A percentile compares a stretch with the other conserved stretches of the same genome.
These are phyloP conservation scores for Pholiota conissans DNA, from an alignment of 768 basidiomycete species.

Conservation along the genomic window DNA sequence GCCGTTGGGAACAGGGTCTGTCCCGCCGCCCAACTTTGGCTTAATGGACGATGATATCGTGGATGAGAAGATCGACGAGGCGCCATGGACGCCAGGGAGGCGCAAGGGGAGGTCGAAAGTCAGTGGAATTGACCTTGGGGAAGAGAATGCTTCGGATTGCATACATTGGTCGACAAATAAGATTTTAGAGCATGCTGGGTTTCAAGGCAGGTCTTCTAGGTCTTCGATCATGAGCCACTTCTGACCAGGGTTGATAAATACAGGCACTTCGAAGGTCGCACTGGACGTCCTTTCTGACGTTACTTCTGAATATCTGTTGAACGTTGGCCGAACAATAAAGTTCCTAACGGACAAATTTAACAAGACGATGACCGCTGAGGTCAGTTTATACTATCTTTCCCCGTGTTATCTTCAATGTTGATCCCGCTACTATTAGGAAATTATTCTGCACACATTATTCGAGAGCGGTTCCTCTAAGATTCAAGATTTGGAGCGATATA, in stretches of 20 bases:
- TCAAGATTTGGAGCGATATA: conserved; percentile 81
- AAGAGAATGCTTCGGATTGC: conserved; percentile 60
- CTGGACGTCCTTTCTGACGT: conserved; percentile 79
- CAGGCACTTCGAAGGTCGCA: conserved; percentile 75
- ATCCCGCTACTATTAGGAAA: conserved; percentile 64
- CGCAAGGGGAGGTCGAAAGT: conserved; percentile 28
- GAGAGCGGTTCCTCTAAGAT: conserved; percentile 83
- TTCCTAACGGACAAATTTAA: conserved; percentile 82
- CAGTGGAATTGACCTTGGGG: conserved; percentile 55
- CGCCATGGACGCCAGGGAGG: conserved; percentile 47
- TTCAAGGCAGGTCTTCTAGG: conserved; percentile 79
- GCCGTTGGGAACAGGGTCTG: not conserved
- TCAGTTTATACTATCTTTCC: conserved; percentile 41
- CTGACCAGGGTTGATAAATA: not conserved
- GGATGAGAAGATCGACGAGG: conserved; percentile 57
- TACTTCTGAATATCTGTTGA: conserved; percentile 77
- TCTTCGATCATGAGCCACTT: not conserved
- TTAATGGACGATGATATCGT: conserved; percentile 33
- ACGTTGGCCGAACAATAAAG: conserved; percentile 84
- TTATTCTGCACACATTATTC: conserved; percentile 86
- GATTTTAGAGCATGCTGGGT: conserved; percentile 87
- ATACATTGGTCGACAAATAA: conserved; percentile 72
- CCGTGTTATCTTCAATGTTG: not conserved
- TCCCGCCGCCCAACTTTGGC: conserved; percentile 13
- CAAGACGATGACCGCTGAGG: conserved; percentile 82